phyloP scores from a whole-genome alignment of 768 basidiomycete species.

The Boletus vermiculosoides region DNA sequence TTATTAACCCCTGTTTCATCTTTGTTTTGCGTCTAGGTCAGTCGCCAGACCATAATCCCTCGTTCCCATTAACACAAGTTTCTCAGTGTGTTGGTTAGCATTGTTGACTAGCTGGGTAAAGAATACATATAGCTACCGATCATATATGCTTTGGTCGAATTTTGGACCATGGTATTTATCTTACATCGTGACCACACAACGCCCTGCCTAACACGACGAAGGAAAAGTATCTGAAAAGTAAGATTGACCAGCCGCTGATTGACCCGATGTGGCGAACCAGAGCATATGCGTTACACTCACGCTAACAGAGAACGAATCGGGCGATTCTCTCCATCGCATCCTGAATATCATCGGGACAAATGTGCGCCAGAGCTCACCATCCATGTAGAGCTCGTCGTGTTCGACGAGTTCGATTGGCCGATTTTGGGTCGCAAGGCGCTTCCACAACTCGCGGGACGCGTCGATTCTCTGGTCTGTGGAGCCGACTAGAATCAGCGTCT shows the following conservation, averaged over 20 bases:
- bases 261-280: background rate
- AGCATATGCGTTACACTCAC: background rate
- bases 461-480: conserved; percentile 13
- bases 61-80: too few relatives aligned
- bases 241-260: background rate
- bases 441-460: conserved; percentile 9
- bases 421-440: background rate
- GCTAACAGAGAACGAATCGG: conserved; percentile 3
- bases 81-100: too few relatives aligned
- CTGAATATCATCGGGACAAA: conserved; percentile 14
- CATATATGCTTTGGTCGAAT: too few relatives aligned
- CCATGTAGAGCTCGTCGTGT: conserved; percentile 23
- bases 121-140: too few relatives aligned
- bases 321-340: conserved; percentile 15
- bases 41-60: too few relatives aligned
- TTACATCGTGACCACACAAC: background rate
- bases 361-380: conserved; percentile 18
- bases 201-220: background rate
- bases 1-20: too few relatives aligned
- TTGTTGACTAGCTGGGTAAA: too few relatives aligned
- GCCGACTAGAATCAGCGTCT: conserved; percentile 24
- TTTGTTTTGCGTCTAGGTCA: too few relatives aligned
- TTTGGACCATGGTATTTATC: too few relatives aligned
- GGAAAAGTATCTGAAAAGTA: background rate
- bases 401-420: conserved; percentile 23